These are phyloP conservation scores for Metschnikowia baotianmanensis DNA, from an alignment of 805 yeast species.

Conservation along the genomic window DNA sequence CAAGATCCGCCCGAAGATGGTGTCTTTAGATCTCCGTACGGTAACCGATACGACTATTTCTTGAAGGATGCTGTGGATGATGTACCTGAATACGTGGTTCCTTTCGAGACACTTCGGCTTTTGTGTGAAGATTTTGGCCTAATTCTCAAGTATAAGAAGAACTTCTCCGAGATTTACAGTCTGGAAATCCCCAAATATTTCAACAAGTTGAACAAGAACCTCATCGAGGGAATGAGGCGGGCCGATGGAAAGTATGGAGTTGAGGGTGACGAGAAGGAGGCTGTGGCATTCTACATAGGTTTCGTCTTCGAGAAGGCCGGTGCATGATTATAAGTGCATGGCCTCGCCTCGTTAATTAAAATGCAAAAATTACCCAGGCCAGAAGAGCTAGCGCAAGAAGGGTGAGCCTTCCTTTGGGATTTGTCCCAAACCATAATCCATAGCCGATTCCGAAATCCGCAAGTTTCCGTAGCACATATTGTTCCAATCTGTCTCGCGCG, in stretches of 20 bases:
- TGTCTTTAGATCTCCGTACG: constrained; percentile 70
- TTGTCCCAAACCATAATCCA: constrained; percentile 34
- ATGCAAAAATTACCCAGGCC: constrained; percentile 9
- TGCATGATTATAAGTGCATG: constrained; percentile 1
- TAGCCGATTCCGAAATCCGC: constrained; percentile 35
- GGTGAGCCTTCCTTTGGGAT: constrained; percentile 32
- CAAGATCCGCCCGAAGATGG: constrained; percentile 74
- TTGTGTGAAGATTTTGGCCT: constrained; percentile 82
- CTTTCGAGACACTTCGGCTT: constrained; percentile 81
- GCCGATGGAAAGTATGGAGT: constrained; percentile 82
- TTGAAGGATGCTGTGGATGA: constrained; percentile 92
- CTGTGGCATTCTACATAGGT: constrained; percentile 81
- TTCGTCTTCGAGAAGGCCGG: constrained; percentile 70
- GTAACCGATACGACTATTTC: constrained; percentile 78
- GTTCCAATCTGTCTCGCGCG: constrained; percentile 28
- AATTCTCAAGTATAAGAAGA: constrained; percentile 66
- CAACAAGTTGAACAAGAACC: constrained; percentile 53
- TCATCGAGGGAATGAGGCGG: constrained; percentile 67
- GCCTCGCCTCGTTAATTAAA: background rate
- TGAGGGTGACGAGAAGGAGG: constrained; percentile 86
- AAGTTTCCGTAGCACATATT: constrained; percentile 23
- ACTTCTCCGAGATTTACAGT: constrained; percentile 78
- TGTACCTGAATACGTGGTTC: constrained; percentile 96
- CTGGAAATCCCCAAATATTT: constrained; percentile 73
- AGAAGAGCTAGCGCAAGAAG: constrained; percentile 20